Conservation (phyloP, 768 basidiomycete species). For the Kwoniella mangroviensis region DNA sequence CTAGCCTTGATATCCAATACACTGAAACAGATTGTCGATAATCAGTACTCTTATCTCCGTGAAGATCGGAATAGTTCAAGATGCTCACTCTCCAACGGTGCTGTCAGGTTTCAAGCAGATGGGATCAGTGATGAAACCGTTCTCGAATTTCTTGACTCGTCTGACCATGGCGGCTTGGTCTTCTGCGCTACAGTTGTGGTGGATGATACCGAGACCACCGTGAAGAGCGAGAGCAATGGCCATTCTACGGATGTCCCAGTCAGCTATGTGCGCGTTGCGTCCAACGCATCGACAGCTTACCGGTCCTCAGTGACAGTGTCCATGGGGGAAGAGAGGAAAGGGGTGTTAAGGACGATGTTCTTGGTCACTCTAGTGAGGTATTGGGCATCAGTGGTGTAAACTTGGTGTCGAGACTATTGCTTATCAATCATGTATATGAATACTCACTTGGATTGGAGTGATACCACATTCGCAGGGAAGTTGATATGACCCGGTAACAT, state of each 20-base stretch:
- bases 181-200: conserved; percentile 78
- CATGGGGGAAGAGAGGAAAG: conserved; percentile 98
- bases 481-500: conserved; percentile 93
- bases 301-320: conserved; percentile 96
- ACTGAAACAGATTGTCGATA: conserved; percentile 22
- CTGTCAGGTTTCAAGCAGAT: conserved; percentile 80
- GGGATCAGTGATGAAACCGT: conserved; percentile 96
- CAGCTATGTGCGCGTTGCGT: conserved; percentile 46
- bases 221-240: conserved; percentile 66
- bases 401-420: background rate
- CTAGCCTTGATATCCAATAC: conserved; percentile 90
- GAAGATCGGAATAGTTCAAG: background rate
- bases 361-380: conserved; percentile 68
- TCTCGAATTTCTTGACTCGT: conserved; percentile 96
- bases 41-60: conserved; percentile 3
- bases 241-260: conserved; percentile 40
- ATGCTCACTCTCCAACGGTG: conserved; percentile 69
- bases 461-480: conserved; percentile 72
- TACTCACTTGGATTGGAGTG: conserved; percentile 70
- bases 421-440: background rate
- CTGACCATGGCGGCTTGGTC: conserved; percentile 96
- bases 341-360: conserved; percentile 87
- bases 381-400: conserved; percentile 10
- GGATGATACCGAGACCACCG: conserved; percentile 96
- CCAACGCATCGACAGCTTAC: conserved; percentile 62